Evolutionary conservation across 495 filamentous ascomycete species (phyloP).

Genomic region (Xylaria scruposa): DNA sequence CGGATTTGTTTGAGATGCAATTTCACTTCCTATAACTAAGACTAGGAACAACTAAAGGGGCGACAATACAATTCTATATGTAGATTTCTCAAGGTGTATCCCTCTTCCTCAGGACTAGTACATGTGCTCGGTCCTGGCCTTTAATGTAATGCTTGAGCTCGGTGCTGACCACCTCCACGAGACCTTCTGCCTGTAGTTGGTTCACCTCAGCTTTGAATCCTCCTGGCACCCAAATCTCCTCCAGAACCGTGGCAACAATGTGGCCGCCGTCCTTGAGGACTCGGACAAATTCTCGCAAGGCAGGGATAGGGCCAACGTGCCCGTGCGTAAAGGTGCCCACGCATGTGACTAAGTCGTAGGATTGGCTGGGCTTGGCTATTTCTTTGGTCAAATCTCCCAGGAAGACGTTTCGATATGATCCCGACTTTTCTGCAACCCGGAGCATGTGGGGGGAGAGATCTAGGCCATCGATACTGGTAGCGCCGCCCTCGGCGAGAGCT

Average conservation of each 20-base stretch:
- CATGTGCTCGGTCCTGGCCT: slow-evolving; percentile 43
- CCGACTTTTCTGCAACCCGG: slow-evolving; percentile 47
- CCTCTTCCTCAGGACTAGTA: slow-evolving; percentile 45
- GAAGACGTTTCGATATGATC: slow-evolving; percentile 48
- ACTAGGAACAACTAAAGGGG: not conserved
- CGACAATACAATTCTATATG: too few relatives aligned
- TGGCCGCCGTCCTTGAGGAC: slow-evolving; percentile 46
- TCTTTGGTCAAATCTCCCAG: slow-evolving; percentile 48
- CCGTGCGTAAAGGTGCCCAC: slow-evolving; percentile 56
- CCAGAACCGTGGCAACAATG: slow-evolving; percentile 53
- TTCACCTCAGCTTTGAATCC: slow-evolving; percentile 52
- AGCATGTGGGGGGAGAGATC: slow-evolving; percentile 55
- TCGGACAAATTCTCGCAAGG: slow-evolving; percentile 50
- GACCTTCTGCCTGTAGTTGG: slow-evolving; percentile 35
- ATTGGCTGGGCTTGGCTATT: slow-evolving; percentile 39
- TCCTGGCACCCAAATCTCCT: slow-evolving; percentile 47
- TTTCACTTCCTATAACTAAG: not conserved
- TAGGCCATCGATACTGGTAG: slow-evolving; percentile 49
- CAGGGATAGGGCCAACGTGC: slow-evolving; percentile 54
- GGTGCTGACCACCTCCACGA: slow-evolving; percentile 41
- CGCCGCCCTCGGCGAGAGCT: slow-evolving; percentile 43
- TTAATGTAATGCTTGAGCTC: slow-evolving; percentile 47
- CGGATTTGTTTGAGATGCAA: not conserved
- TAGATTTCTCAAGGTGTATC: not conserved
- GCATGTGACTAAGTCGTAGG: slow-evolving; percentile 55